Evolutionary conservation across 768 basidiomycete genomes (phyloP).

Genomic region (Suillus fuscotomentosus): DNA sequence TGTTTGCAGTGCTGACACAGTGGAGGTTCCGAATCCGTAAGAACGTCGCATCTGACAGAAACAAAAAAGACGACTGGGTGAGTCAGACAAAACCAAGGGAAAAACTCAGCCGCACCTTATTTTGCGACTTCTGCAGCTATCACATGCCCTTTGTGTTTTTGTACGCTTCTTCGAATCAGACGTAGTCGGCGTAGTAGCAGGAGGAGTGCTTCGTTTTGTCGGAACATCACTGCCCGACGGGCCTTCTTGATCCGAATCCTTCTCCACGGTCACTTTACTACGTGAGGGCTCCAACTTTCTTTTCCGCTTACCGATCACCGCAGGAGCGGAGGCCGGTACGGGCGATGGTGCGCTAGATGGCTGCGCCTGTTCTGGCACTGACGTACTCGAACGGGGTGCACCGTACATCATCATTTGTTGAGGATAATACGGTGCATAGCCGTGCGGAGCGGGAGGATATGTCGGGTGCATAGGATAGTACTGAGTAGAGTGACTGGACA

Average conservation of each 20-base stretch:
- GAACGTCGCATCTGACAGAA: slow-evolving; percentile 71
- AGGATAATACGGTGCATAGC: slow-evolving; percentile 52
- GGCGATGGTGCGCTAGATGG: slow-evolving; percentile 34
- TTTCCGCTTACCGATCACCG: slow-evolving; percentile 56
- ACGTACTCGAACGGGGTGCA: slow-evolving; percentile 34
- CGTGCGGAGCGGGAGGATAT: slow-evolving; percentile 42
- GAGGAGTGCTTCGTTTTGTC: slow-evolving; percentile 31
- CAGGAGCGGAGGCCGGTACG: slow-evolving; percentile 31
- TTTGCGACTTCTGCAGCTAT: slow-evolving; percentile 87
- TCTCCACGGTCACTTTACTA: slow-evolving; percentile 41
- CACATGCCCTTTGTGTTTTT: slow-evolving; percentile 91
- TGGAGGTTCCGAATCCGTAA: slow-evolving; percentile 74
- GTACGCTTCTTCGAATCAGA: slow-evolving; percentile 82
- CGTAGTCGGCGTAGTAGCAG: slow-evolving; percentile 27
- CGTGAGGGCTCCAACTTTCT: slow-evolving; percentile 44
- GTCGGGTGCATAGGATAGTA: slow-evolving; percentile 62
- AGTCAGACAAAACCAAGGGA: slow-evolving; percentile 7
- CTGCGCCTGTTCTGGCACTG: slow-evolving; percentile 33
- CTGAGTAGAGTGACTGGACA: slow-evolving; percentile 38
- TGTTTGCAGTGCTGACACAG: slow-evolving; percentile 94
- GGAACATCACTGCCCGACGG: slow-evolving; percentile 47
- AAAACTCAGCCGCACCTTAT: slow-evolving; percentile 52
- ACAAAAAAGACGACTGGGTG: background rate
- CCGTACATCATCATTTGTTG: slow-evolving; percentile 72
- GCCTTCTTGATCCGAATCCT: slow-evolving; percentile 61